These are phyloP conservation scores for Erodium chrysanthum DNA, from an alignment of 441 rosid genomes.

Conservation along the genomic window DNA sequence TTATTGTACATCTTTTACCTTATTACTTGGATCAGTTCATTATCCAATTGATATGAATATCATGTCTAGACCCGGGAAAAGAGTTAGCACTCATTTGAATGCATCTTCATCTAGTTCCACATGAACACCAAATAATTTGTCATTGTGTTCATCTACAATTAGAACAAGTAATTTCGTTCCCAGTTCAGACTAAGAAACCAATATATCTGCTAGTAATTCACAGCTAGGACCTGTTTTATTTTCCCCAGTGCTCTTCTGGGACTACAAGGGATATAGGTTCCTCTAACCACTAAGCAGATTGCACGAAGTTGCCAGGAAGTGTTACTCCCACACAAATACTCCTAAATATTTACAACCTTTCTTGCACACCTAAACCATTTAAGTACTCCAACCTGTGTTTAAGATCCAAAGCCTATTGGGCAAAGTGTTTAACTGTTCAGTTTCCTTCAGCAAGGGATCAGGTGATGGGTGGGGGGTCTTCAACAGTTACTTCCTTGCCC, in stretches of 20 bases:
- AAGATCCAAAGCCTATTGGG: not conserved
- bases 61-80: not conserved
- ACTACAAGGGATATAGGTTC: no score
- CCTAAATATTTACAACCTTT: not conserved
- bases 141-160: no score
- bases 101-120: not conserved
- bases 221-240: no score
- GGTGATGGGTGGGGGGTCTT: no score
- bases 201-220: no score
- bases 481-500: no score
- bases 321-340: no score
- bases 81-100: not conserved
- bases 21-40: not conserved
- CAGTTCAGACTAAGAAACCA: no score
- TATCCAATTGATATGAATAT: not conserved
- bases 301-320: no score
- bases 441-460: not conserved
- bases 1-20: not conserved
- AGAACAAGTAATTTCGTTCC: no score
- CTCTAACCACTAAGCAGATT: no score
- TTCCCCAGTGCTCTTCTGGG: no score
- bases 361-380: not conserved
- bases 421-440: not conserved
- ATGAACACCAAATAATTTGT: not conserved
- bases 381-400: not conserved